Base-by-base conservation (phyloP, 1,284 basidiomycete genomes). In the Vanrija sp. region DNA sequence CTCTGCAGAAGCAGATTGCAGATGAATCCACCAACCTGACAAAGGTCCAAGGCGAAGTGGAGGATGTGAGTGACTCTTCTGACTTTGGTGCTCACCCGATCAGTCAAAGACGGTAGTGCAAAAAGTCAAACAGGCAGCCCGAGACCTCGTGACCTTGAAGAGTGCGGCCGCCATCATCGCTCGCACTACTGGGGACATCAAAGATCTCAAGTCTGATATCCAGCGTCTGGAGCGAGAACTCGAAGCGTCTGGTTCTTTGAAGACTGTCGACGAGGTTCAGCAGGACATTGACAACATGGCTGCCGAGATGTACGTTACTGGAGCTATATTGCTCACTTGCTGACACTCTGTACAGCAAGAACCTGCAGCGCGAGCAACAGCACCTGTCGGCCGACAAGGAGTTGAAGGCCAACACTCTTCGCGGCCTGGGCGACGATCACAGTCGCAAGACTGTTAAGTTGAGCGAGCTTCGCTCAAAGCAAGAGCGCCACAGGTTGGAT, bases 231-330 rank as follows among this genome's bases (percentile, higher is more conserved):
- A 95, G 73, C 78, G 78, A 38, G 85, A 87, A 40, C 80, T 97
- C 12, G 78, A 82, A 21, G 78, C 81, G 5, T 85, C 84, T 1
- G 92, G 91, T 3, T 87, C 86, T 14, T 82, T 83, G 6, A 89
- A 86, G 74, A 92, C 91, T 0, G 83, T 84, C 1, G 89, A 91
- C 47, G 91, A 93, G 49, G 86, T 96, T 3, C 88, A 95, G 70
- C 76, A 69, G 23, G 86, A 93, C 65, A 78, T 94, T 7, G 83
- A 87, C 51, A 75, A 76, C 5, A 66, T 92, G 34, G 79, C 81
- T 1, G 75, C 74, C 18, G 80, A 87, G 51, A 81, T 92, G 92
- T 95, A 62, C 65, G 86, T 75, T 39, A 21, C 0, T 2, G 9
- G 10, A 18, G 4, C 19, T 21, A n/a, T 18, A 6, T n/a, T 1